phyloP scores from a whole-genome alignment of 176 grass and related monocot genomes.

The Carex myosuroides region DNA sequence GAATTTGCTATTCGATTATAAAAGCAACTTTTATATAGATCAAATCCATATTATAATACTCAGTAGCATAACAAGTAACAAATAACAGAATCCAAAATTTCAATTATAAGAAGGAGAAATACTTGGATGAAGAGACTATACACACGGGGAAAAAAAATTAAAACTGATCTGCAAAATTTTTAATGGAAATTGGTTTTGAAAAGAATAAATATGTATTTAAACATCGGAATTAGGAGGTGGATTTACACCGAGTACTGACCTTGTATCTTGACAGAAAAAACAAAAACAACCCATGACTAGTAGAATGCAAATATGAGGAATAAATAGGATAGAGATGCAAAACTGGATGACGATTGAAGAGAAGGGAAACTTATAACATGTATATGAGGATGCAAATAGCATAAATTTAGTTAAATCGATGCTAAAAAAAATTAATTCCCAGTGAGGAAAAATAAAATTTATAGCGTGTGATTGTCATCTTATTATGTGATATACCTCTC shows the following conservation, averaged over 20 bases:
- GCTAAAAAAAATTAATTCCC: background rate
- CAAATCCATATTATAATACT: background rate
- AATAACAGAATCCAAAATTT: background rate
- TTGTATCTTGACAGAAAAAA: background rate
- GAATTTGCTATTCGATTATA: background rate
- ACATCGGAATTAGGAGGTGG: background rate
- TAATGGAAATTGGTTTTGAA: background rate
- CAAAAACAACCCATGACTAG: background rate
- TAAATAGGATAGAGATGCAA: conserved; percentile 6
- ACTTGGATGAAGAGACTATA: background rate
- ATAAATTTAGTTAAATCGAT: background rate
- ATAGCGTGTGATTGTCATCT: background rate
- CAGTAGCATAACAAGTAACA: background rate
- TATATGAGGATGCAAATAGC: background rate
- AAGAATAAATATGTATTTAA: background rate
- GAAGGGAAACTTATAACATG: background rate
- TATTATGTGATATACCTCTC: conserved; percentile 16
- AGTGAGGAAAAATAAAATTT: background rate
- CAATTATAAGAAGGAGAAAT: background rate
- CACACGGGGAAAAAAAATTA: background rate
- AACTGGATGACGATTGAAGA: background rate
- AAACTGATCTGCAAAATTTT: background rate
- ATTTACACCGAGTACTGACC: background rate
- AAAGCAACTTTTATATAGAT: background rate
- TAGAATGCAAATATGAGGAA: background rate